These are phyloP conservation scores for Cryphonectria nitschkei DNA, from an alignment of 2,329 filamentous ascomycete genomes.

Conservation along the genomic window DNA sequence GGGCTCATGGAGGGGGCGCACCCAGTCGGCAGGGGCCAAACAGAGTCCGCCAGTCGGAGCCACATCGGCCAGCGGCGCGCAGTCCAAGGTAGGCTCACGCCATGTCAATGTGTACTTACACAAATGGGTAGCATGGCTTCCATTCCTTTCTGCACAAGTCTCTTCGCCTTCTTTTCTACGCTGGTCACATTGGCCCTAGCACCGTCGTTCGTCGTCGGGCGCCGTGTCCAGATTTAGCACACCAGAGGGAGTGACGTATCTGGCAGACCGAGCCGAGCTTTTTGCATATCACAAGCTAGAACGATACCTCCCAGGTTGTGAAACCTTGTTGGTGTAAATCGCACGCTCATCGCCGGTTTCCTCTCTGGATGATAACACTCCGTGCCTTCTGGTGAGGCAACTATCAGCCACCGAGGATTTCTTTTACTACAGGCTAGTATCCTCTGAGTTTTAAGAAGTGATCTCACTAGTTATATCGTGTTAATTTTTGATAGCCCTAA, in stretches of 20 bases:
- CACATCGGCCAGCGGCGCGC: background rate
- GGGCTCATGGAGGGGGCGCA: background rate
- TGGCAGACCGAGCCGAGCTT: background rate
- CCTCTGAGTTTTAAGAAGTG: rapidly evolving
- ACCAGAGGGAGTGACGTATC: background rate
- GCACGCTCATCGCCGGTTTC: background rate
- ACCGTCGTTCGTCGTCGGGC: background rate
- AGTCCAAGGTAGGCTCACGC: background rate
- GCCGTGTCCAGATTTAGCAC: background rate
- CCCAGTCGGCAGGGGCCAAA: background rate
- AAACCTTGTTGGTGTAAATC: background rate
- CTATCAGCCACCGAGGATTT: background rate
- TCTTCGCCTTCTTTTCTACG: background rate
- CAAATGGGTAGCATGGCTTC: background rate
- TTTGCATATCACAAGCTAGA: no score
- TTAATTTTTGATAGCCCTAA: no score
- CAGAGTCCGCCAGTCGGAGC: background rate
- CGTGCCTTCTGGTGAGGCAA: background rate
- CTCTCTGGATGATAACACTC: background rate
- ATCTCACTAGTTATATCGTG: no score
- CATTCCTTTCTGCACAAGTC: background rate
- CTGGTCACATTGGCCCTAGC: no score
- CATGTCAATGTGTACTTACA: background rate
- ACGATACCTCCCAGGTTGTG: no score
- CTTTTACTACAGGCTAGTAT: no score